Base-by-base conservation (phyloP, 345 rosid species). In the Brassica nigra region DNA sequence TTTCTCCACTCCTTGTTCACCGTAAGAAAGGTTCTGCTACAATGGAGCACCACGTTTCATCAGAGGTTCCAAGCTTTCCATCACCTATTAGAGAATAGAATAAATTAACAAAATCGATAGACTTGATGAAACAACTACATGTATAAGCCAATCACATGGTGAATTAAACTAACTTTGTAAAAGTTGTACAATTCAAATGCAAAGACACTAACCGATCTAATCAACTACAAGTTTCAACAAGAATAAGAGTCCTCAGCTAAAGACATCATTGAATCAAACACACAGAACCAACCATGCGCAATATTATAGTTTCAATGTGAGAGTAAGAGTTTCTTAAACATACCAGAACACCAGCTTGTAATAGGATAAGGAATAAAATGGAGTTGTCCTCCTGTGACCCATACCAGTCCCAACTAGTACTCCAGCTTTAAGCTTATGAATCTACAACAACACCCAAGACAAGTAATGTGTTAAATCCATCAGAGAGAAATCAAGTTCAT, bases 61-160 rank as follows among this genome's bases (percentile, higher is more conserved):
- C 49, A 98, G 97, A 83, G 91, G 99, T 83, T 95, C 99, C 88
- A 95, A 87, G 84, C 97, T 95, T 85, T 93, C 99, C 98, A 93
- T 88, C 47, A 95, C 89, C 96, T 95, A 74, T 33, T 52, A 74
- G 39, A 66, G 15, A 73, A 67, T 3, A 44, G 3, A 58, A 42
- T 2, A 39, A 8, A 36, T 62, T 9, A 63, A 42, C 58, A 77
- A 31, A 49, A 66, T n/a, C 61, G 0, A 12, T 64, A 9, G 30
- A 20, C 69, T 78, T 14, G 28, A 34, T 2, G 4, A 73, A 30
- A 66, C 69, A 67, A 5, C 31, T 61, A 72, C 55, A 78, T 42
- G 14, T 55, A 71, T 14, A 58, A 52, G 57, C 58, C 30, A 64
- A n/a, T 29, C 49, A 55, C 76, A 30, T 10, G 70, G 55, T 64